Conservation (phyloP, 2,329 filamentous ascomycete species). For the Neoscytalidium dimidiatum region DNA sequence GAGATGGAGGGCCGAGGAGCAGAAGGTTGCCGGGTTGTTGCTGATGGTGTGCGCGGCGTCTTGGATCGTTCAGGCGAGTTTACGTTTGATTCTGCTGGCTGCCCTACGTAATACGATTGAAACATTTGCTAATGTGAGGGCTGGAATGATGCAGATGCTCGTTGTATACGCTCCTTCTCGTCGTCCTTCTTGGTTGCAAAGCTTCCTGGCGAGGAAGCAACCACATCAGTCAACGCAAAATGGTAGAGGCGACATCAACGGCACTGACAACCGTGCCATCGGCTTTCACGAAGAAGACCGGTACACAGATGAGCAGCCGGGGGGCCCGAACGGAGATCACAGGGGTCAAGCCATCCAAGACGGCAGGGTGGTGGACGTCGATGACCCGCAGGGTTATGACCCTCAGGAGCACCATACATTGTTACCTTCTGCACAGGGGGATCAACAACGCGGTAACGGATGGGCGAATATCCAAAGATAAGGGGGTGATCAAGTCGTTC, state of each 20-base stretch:
- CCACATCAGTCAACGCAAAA: background rate
- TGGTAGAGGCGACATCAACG: background rate
- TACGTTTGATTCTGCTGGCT: background rate
- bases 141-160: background rate
- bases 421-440: background rate
- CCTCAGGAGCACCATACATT: background rate
- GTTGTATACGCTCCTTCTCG: background rate
- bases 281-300: background rate
- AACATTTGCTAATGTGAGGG: too few species aligned
- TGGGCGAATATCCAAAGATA: too few species aligned
- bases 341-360: background rate
- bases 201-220: background rate
- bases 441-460: too few species aligned
- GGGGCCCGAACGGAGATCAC: background rate
- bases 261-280: background rate
- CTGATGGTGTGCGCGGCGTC: constrained; percentile 55
- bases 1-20: constrained; percentile 55
- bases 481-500: too few species aligned
- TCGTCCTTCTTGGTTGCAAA: background rate
- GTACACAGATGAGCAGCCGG: background rate
- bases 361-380: background rate
- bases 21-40: constrained; percentile 52
- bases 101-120: too few species aligned
- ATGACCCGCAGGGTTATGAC: background rate
- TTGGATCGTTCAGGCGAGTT: constrained; percentile 58